phyloP scores from a whole-genome alignment of 2,329 filamentous ascomycete genomes.

The Hortaea sp. region DNA sequence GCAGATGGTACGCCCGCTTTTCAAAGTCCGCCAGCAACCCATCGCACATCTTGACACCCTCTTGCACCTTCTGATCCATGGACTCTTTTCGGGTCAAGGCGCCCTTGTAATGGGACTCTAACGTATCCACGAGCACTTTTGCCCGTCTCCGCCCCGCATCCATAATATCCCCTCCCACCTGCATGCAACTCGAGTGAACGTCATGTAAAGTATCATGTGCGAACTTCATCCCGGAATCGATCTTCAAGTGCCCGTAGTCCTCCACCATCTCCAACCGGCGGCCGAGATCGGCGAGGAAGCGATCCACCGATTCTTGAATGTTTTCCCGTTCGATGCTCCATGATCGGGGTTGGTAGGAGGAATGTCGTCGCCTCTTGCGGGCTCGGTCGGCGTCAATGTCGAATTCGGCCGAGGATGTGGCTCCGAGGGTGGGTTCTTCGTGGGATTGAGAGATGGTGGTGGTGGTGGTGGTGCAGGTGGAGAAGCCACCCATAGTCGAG shows the following conservation, averaged over 20 bases:
- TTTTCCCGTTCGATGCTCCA: constrained; percentile 39
- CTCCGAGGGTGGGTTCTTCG: constrained; percentile 35
- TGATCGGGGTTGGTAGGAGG: constrained; percentile 34
- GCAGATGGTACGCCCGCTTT: constrained; percentile 65
- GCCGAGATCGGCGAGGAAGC: constrained; percentile 78
- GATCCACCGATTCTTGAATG: constrained; percentile 48
- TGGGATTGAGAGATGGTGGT: constrained; percentile 23
- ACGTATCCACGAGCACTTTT: constrained; percentile 81
- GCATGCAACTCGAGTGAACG: constrained; percentile 77
- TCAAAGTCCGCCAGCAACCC: constrained; percentile 79
- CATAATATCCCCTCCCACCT: constrained; percentile 81
- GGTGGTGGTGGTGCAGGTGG: constrained; percentile 9
- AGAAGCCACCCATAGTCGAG: constrained; percentile 4
- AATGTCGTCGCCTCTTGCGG: constrained; percentile 35
- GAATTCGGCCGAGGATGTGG: constrained; percentile 24
- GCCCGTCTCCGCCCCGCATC: constrained; percentile 76
- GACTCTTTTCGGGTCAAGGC: constrained; percentile 76
- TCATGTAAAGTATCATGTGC: constrained; percentile 79
- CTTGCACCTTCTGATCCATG: constrained; percentile 80
- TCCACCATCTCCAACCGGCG: constrained; percentile 80
- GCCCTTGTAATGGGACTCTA: constrained; percentile 80
- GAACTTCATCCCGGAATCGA: constrained; percentile 74
- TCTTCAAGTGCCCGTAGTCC: constrained; percentile 69
- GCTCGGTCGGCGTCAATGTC: constrained; percentile 27
- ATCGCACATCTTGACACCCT: constrained; percentile 80